These are phyloP conservation scores for Lachnellula suecica DNA, from an alignment of 2,329 filamentous ascomycete species.

Conservation along the genomic window DNA sequence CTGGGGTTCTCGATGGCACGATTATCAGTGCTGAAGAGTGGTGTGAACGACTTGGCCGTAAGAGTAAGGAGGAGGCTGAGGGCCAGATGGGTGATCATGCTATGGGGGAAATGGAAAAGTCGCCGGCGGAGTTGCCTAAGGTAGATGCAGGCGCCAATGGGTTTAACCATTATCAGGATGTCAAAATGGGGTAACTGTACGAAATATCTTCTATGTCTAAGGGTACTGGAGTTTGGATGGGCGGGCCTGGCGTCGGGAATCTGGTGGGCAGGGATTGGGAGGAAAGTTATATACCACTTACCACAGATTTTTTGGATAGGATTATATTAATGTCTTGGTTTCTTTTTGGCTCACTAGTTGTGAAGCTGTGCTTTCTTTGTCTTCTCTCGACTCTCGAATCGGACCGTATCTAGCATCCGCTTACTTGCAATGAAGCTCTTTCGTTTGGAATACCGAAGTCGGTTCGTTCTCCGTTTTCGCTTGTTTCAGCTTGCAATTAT, in stretches of 20 bases:
- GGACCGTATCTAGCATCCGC: not conserved
- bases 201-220: slow-evolving; percentile 3
- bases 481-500: too few relatives aligned
- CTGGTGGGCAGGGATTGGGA: not conserved
- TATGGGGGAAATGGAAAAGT: slow-evolving; percentile 18
- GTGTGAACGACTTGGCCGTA: slow-evolving; percentile 72
- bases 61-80: slow-evolving; percentile 31
- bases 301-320: not conserved
- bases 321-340: not conserved
- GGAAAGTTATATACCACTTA: not conserved
- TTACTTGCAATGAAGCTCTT: not conserved
- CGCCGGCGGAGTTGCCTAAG: slow-evolving; percentile 11
- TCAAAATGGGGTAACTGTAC: slow-evolving; percentile 21
- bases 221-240: not conserved
- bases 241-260: not conserved
- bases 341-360: not conserved
- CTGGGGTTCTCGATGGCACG: slow-evolving; percentile 82
- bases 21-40: slow-evolving; percentile 89
- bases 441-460: too few relatives aligned
- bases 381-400: not conserved
- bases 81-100: not conserved
- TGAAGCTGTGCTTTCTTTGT: not conserved
- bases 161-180: slow-evolving; percentile 12
- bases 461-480: too few relatives aligned
- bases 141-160: slow-evolving; percentile 5